Percentiles rank a stretch among this genome's conserved stretches.
Conservation (phyloP, 78 protist genomes). For the Dictyostelium citrinum region DNA sequence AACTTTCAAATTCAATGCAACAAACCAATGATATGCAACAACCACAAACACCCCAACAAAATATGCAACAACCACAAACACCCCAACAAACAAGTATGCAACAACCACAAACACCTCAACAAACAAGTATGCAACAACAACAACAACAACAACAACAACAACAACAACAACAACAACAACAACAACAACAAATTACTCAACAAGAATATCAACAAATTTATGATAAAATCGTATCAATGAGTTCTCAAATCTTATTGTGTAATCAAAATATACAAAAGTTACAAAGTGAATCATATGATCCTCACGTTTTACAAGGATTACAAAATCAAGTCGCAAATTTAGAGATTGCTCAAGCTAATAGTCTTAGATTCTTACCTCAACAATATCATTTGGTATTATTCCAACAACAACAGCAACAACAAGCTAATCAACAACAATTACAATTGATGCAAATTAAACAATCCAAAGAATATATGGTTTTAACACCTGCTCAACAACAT, state of each 20-base stretch:
- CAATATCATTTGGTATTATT: background rate
- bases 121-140: background rate
- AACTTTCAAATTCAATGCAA: background rate
- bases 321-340: background rate
- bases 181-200: background rate
- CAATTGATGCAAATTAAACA: background rate
- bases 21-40: background rate
- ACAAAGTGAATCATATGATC: background rate
- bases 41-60: background rate
- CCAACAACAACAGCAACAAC: conserved; percentile 33
- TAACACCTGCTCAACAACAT: background rate
- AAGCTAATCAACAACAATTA: conserved; percentile 20
- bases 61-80: background rate
- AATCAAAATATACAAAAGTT: background rate
- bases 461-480: background rate
- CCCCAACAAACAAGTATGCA: background rate
- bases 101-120: conserved; percentile 9
- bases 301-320: background rate
- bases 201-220: background rate
- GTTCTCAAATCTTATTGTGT: background rate
- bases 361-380: background rate
- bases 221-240: background rate
- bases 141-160: background rate
- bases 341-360: background rate
- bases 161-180: background rate